These are phyloP conservation scores for Suillus clintonianus DNA, from an alignment of 768 basidiomycete species.

Conservation along the genomic window DNA sequence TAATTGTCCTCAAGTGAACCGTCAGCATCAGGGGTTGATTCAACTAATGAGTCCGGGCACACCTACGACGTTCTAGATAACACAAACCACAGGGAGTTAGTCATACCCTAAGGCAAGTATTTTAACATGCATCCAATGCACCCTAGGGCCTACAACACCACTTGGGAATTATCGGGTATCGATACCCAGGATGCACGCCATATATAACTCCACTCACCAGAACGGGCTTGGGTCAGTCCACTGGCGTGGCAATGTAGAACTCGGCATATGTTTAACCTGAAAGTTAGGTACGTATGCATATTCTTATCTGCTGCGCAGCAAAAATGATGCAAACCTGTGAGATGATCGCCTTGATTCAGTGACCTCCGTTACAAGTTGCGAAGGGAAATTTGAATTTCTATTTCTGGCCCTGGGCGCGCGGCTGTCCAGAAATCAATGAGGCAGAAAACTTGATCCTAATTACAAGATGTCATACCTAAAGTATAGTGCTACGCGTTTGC, in stretches of 20 bases:
- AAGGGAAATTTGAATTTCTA: not conserved
- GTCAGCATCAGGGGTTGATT: not conserved
- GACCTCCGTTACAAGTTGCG: not conserved
- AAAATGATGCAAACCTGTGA: constrained; percentile 2
- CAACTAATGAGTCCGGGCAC: not conserved
- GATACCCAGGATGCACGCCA: not conserved
- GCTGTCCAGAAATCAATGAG: not conserved
- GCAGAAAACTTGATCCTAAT: not conserved
- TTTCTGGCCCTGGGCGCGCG: not conserved
- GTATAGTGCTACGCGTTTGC: not conserved
- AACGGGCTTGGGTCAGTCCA: not conserved
- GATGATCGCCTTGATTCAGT: not conserved
- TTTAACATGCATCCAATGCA: not conserved
- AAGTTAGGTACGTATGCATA: not conserved
- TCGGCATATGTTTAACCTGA: not conserved
- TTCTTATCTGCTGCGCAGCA: constrained; percentile 1
- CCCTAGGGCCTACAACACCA: not conserved
- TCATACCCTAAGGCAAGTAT: not conserved
- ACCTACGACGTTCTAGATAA: not conserved
- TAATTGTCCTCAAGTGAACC: not conserved
- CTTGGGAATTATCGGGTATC: not conserved
- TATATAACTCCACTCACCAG: not conserved
- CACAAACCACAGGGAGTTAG: not conserved
- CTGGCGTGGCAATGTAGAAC: not conserved
- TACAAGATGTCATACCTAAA: not conserved